A percentile compares a stretch with the other conserved stretches of the same genome.
phyloP scores from a whole-genome alignment of 192 early-diverging fungal genomes.

The Backusella australiensis region DNA sequence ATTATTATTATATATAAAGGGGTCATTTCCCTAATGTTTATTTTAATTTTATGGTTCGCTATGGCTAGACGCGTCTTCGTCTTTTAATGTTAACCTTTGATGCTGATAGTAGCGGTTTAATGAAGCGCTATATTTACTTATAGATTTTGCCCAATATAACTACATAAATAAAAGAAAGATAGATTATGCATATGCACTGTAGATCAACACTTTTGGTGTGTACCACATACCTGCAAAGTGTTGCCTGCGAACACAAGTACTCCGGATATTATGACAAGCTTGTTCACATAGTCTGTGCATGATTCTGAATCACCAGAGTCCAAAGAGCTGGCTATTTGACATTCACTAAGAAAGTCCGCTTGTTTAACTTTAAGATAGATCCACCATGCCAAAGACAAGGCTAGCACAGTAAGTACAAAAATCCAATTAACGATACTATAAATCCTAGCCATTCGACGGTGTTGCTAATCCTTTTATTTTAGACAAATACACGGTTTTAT shows the following conservation, averaged over 20 bases:
- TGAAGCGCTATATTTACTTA: background rate
- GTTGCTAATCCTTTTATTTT: background rate
- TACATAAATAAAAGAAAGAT: background rate
- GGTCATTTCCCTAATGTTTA: background rate
- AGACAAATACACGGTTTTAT: background rate
- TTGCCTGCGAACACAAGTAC: background rate
- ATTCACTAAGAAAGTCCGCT: background rate
- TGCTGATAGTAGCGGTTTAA: background rate
- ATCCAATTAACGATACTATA: background rate
- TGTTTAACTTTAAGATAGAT: background rate
- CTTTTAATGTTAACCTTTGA: background rate
- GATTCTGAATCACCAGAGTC: background rate
- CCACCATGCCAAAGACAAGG: background rate
- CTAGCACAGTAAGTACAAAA: background rate
- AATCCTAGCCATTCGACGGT: background rate
- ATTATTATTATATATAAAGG: background rate
- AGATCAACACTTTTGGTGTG: background rate
- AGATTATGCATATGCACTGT: background rate
- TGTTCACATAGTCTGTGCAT: background rate
- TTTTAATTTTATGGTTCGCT: background rate
- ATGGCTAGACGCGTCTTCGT: background rate
- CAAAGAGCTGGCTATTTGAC: background rate
- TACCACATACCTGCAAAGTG: background rate
- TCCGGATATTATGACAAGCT: background rate
- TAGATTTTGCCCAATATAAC: slow-evolving; percentile 3